These are phyloP conservation scores for Hibiscus tridactylites DNA, from an alignment of 345 rosid species.

Conservation along the genomic window DNA sequence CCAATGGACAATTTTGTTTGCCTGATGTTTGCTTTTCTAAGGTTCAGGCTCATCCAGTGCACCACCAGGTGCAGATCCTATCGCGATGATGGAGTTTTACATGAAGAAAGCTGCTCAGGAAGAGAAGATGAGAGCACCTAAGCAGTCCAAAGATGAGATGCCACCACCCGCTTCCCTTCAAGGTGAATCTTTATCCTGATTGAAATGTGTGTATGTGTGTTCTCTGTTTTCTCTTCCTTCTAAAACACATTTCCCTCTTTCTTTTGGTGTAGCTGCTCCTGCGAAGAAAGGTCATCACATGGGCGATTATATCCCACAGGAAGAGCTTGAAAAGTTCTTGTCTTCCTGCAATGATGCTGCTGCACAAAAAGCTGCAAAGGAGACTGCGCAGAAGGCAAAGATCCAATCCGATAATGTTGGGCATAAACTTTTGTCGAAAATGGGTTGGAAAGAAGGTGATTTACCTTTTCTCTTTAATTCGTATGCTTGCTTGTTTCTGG, in stretches of 20 bases:
- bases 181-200: slow-evolving; percentile 27
- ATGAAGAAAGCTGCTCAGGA: slow-evolving; percentile 96
- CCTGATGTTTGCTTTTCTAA: not conserved
- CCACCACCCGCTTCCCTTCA: slow-evolving; percentile 93
- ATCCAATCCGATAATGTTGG: slow-evolving; percentile 98
- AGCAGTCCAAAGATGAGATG: slow-evolving; percentile 97
- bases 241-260: not conserved
- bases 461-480: not conserved
- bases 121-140: slow-evolving; percentile 87
- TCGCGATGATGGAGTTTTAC: slow-evolving; percentile 98
- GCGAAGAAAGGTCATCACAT: slow-evolving; percentile 88
- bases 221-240: not conserved
- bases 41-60: slow-evolving; percentile 33
- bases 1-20: not conserved
- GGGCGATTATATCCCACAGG: slow-evolving; percentile 94
- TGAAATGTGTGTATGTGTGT: not conserved
- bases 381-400: slow-evolving; percentile 68
- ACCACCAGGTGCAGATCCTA: slow-evolving; percentile 56
- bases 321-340: slow-evolving; percentile 91
- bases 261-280: slow-evolving; percentile 26
- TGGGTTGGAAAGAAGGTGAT: slow-evolving; percentile 99
- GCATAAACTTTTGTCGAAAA: slow-evolving; percentile 84
- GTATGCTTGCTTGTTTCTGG: not conserved
- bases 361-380: slow-evolving; percentile 56
- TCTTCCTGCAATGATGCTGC: slow-evolving; percentile 71